Evolutionary conservation across 768 basidiomycete species (phyloP), one percentile per base, ranked within the genome.

Genomic region (Podaxis sp.): DNA sequence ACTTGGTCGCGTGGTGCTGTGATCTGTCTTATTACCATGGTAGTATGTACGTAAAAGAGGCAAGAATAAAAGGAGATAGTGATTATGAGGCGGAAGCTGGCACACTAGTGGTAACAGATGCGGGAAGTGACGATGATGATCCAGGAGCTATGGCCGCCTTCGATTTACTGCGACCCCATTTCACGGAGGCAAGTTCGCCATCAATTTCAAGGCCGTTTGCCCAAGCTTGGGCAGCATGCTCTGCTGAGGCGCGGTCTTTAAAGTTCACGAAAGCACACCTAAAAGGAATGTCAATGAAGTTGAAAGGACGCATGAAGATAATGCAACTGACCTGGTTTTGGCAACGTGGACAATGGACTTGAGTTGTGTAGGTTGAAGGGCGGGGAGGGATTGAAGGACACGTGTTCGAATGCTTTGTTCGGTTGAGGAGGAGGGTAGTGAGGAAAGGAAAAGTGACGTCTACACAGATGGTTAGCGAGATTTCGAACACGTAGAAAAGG

Each of bases 261-360:
- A 98, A 98, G 72, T 98, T 98, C 56, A 97, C 82, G 72, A 99
- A 99, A 0, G 96, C 97, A 74, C 95, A 96, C 73, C 91, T 91
- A 61, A 14, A 42, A 38, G 51, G 55, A 35, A 13, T 13, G 38
- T 38, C 25, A 48, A 36, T 25, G 40, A 37, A 37, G 37, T 40
- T 37, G 18, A 25, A 2, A n/a, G 9, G 9, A 23, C 21, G 55
- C 50, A 37, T 55, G 13, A 64, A 11, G 36, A 55, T 13, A 37
- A 42, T n/a, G 69, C 76, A 9, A 63, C 59, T n/a, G 21, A 89
- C 86, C 85, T 83, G 63, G 90, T 86, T 72, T 93, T 91, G 38
- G 86, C 82, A 4, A 96, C 90, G 66, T 94, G 86, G 2, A 96
- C 93, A 35, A 96, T 76, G 25, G 92, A 94, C 72, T 87, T 91